A percentile compares a stretch with the other conserved stretches of the same genome.
Conservation (phyloP, 768 basidiomycete species). For the Trametes sanguinea region DNA sequence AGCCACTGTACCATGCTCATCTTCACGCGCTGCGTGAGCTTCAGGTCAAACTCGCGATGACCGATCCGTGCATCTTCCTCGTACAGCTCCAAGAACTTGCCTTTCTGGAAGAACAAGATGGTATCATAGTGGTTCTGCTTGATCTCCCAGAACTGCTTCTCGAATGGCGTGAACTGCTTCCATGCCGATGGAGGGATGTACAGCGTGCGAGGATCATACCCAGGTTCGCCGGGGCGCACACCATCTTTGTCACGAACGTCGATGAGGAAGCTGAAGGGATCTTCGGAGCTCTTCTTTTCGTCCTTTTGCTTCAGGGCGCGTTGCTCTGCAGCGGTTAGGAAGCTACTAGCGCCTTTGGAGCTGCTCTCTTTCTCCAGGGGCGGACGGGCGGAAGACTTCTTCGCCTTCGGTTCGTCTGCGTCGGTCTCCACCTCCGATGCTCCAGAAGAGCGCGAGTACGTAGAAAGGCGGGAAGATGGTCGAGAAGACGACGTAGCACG, state of each 20-base stretch:
- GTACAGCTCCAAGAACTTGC: conserved; percentile 92
- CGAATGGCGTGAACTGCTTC: conserved; percentile 90
- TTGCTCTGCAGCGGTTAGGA: conserved; percentile 84
- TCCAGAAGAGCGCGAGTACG: conserved; percentile 29
- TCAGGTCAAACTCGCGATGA: conserved; percentile 93
- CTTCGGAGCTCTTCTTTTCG: conserved; percentile 78
- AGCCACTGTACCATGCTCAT: conserved; percentile 87
- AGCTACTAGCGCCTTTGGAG: conserved; percentile 40
- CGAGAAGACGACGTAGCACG: conserved; percentile 46
- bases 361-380: conserved; percentile 35
- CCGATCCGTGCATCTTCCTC: conserved; percentile 95
- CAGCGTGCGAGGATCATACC: conserved; percentile 90
- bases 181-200: conserved; percentile 77
- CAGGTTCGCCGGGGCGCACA: conserved; percentile 71
- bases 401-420: conserved; percentile 37
- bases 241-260: conserved; percentile 84
- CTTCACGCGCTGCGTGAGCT: conserved; percentile 89
- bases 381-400: conserved; percentile 40
- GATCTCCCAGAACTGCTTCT: conserved; percentile 76
- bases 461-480: conserved; percentile 39
- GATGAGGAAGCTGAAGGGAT: conserved; percentile 72
- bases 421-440: conserved; percentile 40
- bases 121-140: conserved; percentile 98
- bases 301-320: conserved; percentile 75
- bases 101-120: conserved; percentile 98